Evolutionary conservation across 805 yeast species (phyloP).

Genomic region (Saccharomycopsis fodiens): DNA sequence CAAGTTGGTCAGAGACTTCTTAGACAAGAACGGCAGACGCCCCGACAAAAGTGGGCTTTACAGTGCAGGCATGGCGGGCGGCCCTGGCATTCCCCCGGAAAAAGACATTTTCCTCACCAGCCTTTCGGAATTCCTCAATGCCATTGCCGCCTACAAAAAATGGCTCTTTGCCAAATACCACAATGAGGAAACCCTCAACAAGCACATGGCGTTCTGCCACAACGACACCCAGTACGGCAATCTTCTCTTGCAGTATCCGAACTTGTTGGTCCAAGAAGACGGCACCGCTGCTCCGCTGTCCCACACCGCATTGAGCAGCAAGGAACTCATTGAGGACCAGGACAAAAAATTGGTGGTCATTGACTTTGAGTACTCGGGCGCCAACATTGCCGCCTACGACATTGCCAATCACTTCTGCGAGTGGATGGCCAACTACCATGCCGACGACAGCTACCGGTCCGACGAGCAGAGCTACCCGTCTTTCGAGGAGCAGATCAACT

Average conservation of each 20-base stretch:
- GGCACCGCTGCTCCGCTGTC: neutral
- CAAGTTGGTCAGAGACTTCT: constrained; percentile 33
- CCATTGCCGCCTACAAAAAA: constrained; percentile 44
- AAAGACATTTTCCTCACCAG: constrained; percentile 36
- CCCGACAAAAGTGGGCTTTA: constrained; percentile 12
- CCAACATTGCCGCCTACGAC: constrained; percentile 84
- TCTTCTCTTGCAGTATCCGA: constrained; percentile 57
- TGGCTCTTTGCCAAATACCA: constrained; percentile 52
- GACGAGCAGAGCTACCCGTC: constrained; percentile 56
- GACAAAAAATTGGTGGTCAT: constrained; percentile 82
- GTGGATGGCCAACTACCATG: constrained; percentile 94
- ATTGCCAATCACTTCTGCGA: constrained; percentile 90
- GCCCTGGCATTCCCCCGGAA: constrained; percentile 21
- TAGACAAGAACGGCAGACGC: constrained; percentile 21
- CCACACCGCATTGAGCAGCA: neutral
- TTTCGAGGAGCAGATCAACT: constrained; percentile 57
- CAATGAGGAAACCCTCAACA: constrained; percentile 31
- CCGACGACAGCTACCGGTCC: constrained; percentile 45
- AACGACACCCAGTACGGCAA: constrained; percentile 98
- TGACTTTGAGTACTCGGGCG: constrained; percentile 93
- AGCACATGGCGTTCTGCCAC: constrained; percentile 74
- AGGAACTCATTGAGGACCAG: constrained; percentile 27
- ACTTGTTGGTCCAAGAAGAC: constrained; percentile 26
- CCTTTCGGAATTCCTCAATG: constrained; percentile 42
- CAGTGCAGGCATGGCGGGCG: constrained; percentile 23